Conservation (phyloP, 2,329 filamentous ascomycete species). For the Penicillium sp. region DNA sequence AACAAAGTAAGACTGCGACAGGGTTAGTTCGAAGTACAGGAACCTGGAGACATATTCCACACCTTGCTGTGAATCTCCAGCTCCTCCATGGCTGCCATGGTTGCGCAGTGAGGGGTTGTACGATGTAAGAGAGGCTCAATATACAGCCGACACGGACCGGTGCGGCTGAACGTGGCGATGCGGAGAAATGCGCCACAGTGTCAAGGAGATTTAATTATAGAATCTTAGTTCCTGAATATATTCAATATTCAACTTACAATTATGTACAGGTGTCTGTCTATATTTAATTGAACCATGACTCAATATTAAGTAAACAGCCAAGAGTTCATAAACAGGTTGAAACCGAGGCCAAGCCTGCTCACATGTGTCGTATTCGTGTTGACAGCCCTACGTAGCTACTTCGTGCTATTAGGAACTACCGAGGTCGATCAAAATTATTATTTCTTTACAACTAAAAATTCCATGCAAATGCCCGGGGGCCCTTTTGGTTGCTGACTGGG, state of each 20-base stretch:
- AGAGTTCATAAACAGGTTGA: conserved; percentile 12
- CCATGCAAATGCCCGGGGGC: conserved; percentile 16
- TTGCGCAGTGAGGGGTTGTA: conserved; percentile 15
- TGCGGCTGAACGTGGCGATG: conserved; percentile 23
- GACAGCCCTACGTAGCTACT: not conserved
- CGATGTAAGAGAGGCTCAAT: conserved; percentile 2
- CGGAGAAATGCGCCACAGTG: conserved; percentile 13
- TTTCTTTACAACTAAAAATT: conserved; percentile 21
- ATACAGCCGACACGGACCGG: conserved; percentile 19
- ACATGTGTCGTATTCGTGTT: conserved; percentile 16
- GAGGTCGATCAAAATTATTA: conserved; percentile 13
- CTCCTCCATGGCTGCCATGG: conserved; percentile 93
- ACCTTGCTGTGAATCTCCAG: conserved; percentile 98
- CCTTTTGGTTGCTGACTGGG: not conserved
- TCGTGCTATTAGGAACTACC: not conserved
- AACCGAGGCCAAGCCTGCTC: conserved; percentile 25
- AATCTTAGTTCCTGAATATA: not conserved
- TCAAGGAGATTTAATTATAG: not conserved
- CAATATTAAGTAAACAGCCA: conserved; percentile 1
- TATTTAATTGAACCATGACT: no score
- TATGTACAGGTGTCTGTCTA: no score
- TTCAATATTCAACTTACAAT: no score
- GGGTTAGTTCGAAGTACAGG: conserved; percentile 21
- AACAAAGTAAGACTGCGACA: conserved; percentile 81
- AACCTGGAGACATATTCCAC: conserved; percentile 20